Conservation (phyloP, 139 green algal species). For the Chlorella sp. region DNA sequence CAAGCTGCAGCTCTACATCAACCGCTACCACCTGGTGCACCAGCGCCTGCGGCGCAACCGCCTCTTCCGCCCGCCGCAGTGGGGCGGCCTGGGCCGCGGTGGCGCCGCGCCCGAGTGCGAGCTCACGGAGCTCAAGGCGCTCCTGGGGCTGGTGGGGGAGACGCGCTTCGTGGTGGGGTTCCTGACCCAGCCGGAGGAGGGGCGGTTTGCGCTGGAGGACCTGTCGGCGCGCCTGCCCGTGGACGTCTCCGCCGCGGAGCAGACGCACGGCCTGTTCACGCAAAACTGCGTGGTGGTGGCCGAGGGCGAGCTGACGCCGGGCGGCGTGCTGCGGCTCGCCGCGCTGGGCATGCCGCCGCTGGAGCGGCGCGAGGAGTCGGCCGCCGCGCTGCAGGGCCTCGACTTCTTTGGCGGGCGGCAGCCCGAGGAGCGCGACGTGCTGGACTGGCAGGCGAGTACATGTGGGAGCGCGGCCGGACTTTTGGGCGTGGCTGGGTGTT, state of each 20-base stretch:
- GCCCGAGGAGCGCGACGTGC: slow-evolving; percentile 39
- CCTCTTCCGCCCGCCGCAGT: slow-evolving; percentile 59
- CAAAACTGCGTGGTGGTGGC: slow-evolving; percentile 93
- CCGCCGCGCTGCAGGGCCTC: slow-evolving; percentile 63
- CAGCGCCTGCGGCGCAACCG: slow-evolving; percentile 70
- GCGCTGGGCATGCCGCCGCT: slow-evolving; percentile 75
- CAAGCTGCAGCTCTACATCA: slow-evolving; percentile 74
- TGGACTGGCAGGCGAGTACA: slow-evolving; percentile 42
- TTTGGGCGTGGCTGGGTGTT: too few relatives aligned
- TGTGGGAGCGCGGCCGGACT: too few relatives aligned
- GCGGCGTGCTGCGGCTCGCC: slow-evolving; percentile 65
- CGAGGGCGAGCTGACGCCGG: slow-evolving; percentile 67
- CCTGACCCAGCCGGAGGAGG: slow-evolving; percentile 78
- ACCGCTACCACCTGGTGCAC: slow-evolving; percentile 69
- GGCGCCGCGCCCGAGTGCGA: slow-evolving; percentile 27
- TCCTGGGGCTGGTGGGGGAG: slow-evolving; percentile 68
- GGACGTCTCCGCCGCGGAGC: slow-evolving; percentile 68
- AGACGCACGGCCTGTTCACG: slow-evolving; percentile 74
- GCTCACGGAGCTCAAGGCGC: slow-evolving; percentile 79
- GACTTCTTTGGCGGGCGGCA: slow-evolving; percentile 81
- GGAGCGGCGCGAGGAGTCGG: slow-evolving; percentile 62
- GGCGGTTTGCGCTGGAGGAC: slow-evolving; percentile 82
- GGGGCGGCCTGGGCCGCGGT: slow-evolving; percentile 1
- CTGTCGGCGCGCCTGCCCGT: slow-evolving; percentile 70
- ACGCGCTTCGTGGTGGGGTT: slow-evolving; percentile 74